A percentile compares a stretch with the other conserved stretches of the same genome.
Evolutionary conservation across 2,329 filamentous ascomycete species (phyloP).

Genomic region (Penicillium sp.): DNA sequence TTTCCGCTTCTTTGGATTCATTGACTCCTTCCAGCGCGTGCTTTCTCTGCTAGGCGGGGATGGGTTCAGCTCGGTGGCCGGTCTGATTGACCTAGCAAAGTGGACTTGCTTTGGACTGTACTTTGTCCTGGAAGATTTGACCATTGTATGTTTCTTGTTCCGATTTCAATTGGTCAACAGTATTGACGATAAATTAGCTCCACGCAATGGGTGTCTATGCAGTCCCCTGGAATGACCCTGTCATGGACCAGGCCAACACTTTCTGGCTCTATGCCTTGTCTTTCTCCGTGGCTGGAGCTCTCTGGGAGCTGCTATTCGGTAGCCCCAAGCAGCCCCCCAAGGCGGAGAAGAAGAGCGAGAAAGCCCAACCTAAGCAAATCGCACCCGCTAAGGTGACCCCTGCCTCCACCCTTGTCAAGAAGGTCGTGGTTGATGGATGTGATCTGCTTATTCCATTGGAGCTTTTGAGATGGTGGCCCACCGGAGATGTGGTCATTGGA

Average conservation of each 20-base stretch:
- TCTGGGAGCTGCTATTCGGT: slow-evolving; percentile 25
- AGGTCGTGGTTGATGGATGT: slow-evolving; percentile 58
- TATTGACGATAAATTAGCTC: slow-evolving; percentile 26
- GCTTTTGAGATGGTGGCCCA: slow-evolving; percentile 62
- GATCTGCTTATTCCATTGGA: slow-evolving; percentile 65
- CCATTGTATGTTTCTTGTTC: slow-evolving; percentile 54
- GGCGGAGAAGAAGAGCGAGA: slow-evolving; percentile 23
- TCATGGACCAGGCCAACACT: slow-evolving; percentile 64
- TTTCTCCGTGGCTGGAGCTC: slow-evolving; percentile 48
- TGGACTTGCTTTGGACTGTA: slow-evolving; percentile 67
- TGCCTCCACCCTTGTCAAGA: slow-evolving; percentile 43
- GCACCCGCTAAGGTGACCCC: not conserved
- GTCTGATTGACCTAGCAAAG: slow-evolving; percentile 56
- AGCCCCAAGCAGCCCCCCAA: slow-evolving; percentile 22
- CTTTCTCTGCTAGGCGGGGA: slow-evolving; percentile 43
- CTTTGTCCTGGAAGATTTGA: slow-evolving; percentile 66
- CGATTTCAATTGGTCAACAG: not conserved
- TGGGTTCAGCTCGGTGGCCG: slow-evolving; percentile 25
- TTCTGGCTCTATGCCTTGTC: slow-evolving; percentile 69
- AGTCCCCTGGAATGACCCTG: slow-evolving; percentile 43
- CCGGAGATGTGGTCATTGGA: slow-evolving; percentile 57
- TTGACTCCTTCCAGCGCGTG: slow-evolving; percentile 60
- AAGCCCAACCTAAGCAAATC: slow-evolving; percentile 22
- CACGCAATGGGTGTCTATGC: slow-evolving; percentile 56
- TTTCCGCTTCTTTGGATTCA: slow-evolving; percentile 69